Conservation (phyloP, 352 stramenopile genomes). For the Globisporangium paddicum region DNA sequence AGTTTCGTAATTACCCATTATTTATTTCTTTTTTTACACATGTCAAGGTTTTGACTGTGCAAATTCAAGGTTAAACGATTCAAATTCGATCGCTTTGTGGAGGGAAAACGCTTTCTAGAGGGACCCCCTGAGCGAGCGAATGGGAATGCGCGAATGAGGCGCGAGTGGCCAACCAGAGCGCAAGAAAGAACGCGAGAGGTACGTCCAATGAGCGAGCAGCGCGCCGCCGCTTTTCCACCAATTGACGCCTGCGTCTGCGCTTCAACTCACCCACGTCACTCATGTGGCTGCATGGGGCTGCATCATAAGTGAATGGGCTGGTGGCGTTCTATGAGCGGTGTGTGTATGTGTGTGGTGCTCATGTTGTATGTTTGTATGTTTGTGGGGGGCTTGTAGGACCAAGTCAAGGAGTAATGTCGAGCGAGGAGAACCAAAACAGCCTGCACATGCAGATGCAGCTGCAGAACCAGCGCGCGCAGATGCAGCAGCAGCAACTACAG, state of each 20-base stretch:
- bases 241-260: slow-evolving; percentile 29
- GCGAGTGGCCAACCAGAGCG: slow-evolving; percentile 32
- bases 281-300: not conserved
- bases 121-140: slow-evolving; percentile 1
- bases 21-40: not conserved
- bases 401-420: too few relatives aligned
- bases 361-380: not conserved
- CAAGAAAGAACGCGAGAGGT: slow-evolving; percentile 14
- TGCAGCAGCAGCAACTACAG: slow-evolving; percentile 85
- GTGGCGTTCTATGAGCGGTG: not conserved
- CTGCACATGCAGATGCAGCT: slow-evolving; percentile 86
- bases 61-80: not conserved
- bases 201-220: slow-evolving; percentile 65
- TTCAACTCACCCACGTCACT: slow-evolving; percentile 12
- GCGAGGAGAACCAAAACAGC: slow-evolving; percentile 57
- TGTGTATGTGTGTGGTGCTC: not conserved
- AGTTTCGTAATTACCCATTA: slow-evolving; percentile 7
- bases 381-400: too few relatives aligned
- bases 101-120: not conserved
- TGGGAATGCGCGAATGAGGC: not conserved
- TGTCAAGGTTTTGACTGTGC: too few relatives aligned
- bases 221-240: slow-evolving; percentile 58
- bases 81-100: not conserved
- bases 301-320: not conserved
- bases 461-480: slow-evolving; percentile 81